Conservation (phyloP, 495 filamentous ascomycete genomes). For the Cercophora scortea region DNA sequence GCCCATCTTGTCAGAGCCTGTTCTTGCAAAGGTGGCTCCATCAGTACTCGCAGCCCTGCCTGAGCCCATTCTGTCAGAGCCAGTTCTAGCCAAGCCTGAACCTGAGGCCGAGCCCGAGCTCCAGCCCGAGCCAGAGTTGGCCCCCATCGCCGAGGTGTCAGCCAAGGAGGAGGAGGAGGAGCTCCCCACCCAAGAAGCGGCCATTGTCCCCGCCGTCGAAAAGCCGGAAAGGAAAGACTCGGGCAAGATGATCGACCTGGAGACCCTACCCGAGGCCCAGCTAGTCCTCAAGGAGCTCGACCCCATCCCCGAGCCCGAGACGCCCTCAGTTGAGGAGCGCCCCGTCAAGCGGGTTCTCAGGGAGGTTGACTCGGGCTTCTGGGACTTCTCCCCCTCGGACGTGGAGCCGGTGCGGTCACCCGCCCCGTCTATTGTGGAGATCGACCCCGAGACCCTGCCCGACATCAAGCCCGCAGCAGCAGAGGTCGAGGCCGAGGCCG, state of each 20-base stretch:
- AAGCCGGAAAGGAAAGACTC: constrained; percentile 18
- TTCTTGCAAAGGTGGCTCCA: background rate
- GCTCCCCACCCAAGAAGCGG: background rate
- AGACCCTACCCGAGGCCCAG: constrained; percentile 7
- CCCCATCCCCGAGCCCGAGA: constrained; percentile 7
- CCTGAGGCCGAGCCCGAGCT: constrained; percentile 5
- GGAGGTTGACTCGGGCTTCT: constrained; percentile 27
- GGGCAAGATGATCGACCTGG: constrained; percentile 17
- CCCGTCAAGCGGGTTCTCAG: constrained; percentile 7
- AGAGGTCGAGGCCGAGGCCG: background rate
- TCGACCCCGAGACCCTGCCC: constrained; percentile 6
- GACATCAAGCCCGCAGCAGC: background rate
- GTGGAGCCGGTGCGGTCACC: constrained; percentile 8
- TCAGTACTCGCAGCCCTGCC: too few species aligned
- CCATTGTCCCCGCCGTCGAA: background rate
- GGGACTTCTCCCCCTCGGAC: constrained; percentile 16
- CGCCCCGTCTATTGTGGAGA: constrained; percentile 12
- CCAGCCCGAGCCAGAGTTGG: background rate
- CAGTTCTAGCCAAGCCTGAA: background rate
- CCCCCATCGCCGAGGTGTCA: background rate
- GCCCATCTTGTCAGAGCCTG: too few species aligned
- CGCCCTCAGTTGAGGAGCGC: background rate
- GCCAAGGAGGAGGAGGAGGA: background rate
- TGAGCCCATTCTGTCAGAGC: too few species aligned
- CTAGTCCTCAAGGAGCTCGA: constrained; percentile 10